Base-by-base conservation (phyloP, 805 yeast genomes). In the Cyberlindnera lachancei region DNA sequence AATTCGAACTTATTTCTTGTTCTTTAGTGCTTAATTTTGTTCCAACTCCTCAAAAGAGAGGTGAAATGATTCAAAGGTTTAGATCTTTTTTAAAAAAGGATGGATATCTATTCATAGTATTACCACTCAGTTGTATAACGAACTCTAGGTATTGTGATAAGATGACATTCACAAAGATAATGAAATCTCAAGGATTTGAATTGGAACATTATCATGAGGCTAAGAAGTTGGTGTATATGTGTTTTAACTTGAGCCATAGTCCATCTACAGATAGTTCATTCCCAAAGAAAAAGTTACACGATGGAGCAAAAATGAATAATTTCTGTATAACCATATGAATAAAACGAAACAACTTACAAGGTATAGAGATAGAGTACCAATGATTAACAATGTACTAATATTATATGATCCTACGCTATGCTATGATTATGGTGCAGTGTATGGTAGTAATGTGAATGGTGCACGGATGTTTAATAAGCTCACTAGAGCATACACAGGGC, bases 11-110 rank as follows among this genome's bases (percentile, higher is more conserved):
- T 18, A 62, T 90, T 1, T 84, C 95, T 7, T 80, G 95, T 40
- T 85, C 95, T 0, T 55, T 90, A 34, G 98, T 90, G 23, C 61
- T 90, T 11, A 90, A 90, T 52, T 90, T 84, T 57, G 96, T 90
- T 1, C 84, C 95, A 0, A 73, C 73, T 1, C 74, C 88, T 0
- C 47, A 46, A 7, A 70, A 59, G 11, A 59, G 98, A 33, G 96
- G 96, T 3, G 70, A 68, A 5, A 90, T 90, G 96, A 59, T 87
- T 41, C 48, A 50, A 22, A 52, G 81, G 34, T 70, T 85, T 8
- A 58, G 72, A 4, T 35, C 59, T 18, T 88, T 84, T 48, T 58
- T 88, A 23, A 57, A 56, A 4, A 63, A 32, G 17, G 35, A 38
- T 1, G 27, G 35, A 7, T 23, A 18, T 1, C 23, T 38, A 2